Base-by-base conservation (phyloP, 176 grass and related monocot species). In the Phyllostachys edulis region DNA sequence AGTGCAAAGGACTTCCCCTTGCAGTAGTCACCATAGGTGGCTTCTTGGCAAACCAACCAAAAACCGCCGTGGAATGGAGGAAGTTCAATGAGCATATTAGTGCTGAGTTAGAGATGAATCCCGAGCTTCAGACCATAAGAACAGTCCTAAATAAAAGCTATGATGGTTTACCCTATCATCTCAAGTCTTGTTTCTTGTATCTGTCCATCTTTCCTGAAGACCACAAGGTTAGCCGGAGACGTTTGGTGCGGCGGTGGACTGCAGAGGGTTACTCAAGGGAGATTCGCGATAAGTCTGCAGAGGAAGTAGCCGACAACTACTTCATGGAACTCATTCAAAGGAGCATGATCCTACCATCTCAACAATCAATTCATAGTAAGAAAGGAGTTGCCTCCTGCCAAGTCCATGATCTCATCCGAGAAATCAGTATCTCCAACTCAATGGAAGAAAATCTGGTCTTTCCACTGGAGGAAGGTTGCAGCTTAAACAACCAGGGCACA, bases 1-100 rank as follows among this genome's bases (percentile, higher is more conserved):
- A 78, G 5, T 89, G 87, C 5, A 9, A 3, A 8, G 72, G 83
- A 21, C 44, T 87, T 15, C 87, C 87, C 11, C 67, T 92, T 4
- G 90, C 90, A 38, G 61, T 92, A 24, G 73, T 76, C 17, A 83
- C 57, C 27, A 76, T 92, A 17, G 90, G 78, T 42, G 79, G 90
- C 47, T 69, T 75, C 47, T 63, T 92, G 1, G 65, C 83, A 5
- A 70, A 42, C 9, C 78, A 75, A 65, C 59, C 60, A 12, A 79
- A 57, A 52, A 86, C 21, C 1, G 15, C 3, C 6, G 1, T 1
- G 32, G 61, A 76, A 47, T 70, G 74, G 90, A 61, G 66, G 1
- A 76, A 49, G 45, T 14, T 89, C 37, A 41, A 89, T 85, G 68
- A 34, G 16, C 51, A 60, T 77, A 80, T 75, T n/a, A 78, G 69